Evolutionary conservation across 2,329 filamentous ascomycete species (phyloP).

Genomic region (Remersonia thermophila): DNA sequence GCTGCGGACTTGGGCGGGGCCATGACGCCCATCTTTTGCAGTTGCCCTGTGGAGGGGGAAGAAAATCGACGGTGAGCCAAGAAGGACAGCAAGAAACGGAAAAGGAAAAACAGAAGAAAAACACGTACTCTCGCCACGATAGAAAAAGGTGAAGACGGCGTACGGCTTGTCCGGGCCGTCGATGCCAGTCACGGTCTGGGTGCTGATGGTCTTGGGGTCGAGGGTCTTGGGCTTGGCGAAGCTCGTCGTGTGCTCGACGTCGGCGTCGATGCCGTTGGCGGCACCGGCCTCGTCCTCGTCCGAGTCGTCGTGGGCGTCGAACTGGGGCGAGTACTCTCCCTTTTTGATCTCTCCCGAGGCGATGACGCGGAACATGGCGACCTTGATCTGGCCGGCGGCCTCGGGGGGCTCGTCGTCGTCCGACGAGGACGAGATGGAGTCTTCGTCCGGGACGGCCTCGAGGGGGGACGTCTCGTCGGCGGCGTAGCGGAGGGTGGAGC

Average conservation of each 20-base stretch:
- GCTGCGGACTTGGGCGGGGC: conserved; percentile 53
- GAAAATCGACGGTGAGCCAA: not conserved
- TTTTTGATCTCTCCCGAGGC: conserved; percentile 96
- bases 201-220: conserved; percentile 95
- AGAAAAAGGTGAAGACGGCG: conserved; percentile 95
- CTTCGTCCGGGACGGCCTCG: conserved; percentile 54
- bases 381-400: conserved; percentile 94
- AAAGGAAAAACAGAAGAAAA: not conserved
- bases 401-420: conserved; percentile 89
- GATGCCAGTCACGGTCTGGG: conserved; percentile 96
- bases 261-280: conserved; percentile 54
- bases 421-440: conserved; percentile 61
- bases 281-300: conserved; percentile 40
- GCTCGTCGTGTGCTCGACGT: conserved; percentile 92
- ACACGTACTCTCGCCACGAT: conserved; percentile 82
- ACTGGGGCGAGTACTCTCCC: conserved; percentile 95
- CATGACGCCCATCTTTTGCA: conserved; percentile 91
- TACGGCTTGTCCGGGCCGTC: conserved; percentile 94
- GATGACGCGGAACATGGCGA: conserved; percentile 87
- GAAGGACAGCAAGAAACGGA: conserved; percentile 11
- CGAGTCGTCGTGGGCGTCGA: conserved; percentile 91
- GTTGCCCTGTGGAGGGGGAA: conserved; percentile 74
- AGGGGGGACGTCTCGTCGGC: conserved; percentile 63
- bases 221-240: conserved; percentile 94
- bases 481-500: conserved; percentile 66